Evolutionary conservation across 768 basidiomycete genomes (phyloP), one percentile per base, ranked within the genome.

Genomic region (Epithele typhae): DNA sequence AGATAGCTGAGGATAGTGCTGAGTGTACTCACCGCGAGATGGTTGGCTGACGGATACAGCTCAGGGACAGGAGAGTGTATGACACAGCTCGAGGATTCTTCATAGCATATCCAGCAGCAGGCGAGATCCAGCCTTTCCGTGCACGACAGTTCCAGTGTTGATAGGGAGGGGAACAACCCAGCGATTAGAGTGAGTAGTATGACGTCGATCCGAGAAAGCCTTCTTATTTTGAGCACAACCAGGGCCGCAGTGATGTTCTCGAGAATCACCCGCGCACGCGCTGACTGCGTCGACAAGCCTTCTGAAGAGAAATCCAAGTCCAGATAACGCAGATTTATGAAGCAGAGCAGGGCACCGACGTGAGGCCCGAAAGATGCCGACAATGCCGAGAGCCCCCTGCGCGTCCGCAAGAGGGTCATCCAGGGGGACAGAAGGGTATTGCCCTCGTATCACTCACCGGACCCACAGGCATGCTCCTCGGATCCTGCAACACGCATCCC

Each of bases 61-160:
- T 76, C 74, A 5, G 78, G 78, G 45, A 87, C 68, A 0, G 84
- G 84, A 6, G 84, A 87, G 61, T 87, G 83, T 3, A 72, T 49
- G 21, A 72, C 71, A 40, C 71, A 68, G 8, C 65, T 71, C 21
- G 78, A 65, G 39, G 76, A 80, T 35, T 84, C 82, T 63, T 81
- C 79, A 49, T 79, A 79, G 59, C 85, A 87, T 37, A 59, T 55
- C 72, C 78, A 79, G 59, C 84, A 87, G 58, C 81, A 84, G 41
- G 64, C 67, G 23, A 70, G 57, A 46, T 79, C 74, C 37, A 86
- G 66, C 32, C 79, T 71, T 51, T 82, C 81, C 5, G 77, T 74
- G 48, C 77, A 79, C 55, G 77, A 79, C 39, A 87, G 66, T 50
- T 77, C 68, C 11, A 87, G 73, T 40, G 69, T 63, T 2, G 49